Base-by-base conservation (phyloP, 768 basidiomycete genomes). In the Mycena epipterygia region DNA sequence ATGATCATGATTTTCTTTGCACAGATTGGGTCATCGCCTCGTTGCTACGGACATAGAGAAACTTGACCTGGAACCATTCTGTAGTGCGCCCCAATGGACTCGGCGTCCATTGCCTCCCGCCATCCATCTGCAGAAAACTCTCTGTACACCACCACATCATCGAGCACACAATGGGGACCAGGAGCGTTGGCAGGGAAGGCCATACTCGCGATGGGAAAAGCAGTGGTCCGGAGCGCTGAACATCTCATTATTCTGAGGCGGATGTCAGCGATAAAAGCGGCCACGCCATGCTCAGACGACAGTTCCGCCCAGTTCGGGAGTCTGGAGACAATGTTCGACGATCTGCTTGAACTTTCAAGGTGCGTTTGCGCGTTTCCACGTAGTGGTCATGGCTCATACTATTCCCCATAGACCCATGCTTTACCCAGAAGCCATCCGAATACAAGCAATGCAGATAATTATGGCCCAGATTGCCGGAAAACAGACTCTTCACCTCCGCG, bases 91-190 rank as follows among this genome's bases (percentile, higher is more conserved):
- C n/a, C n/a, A n/a, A 49, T 53, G 32, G 32, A 53, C 32, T 9
- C 27, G 6, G 19, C 23, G 14, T 41, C 25, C 35, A 25, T 17
- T 3, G 0, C 55, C 37, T 57, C 37, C 8, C 37, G 13, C 13
- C 16, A 3, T 6, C 42, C 57, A 17, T 7, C 27, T 2, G 29
- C 57, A 6, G 7, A 5, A 16, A 62, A 35, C 51, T 64, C 62
- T 30, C 4, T 64, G 14, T 66, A 66, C 32, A 66, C 64, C 0
- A 58, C 56, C 2, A 56, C 64, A 25, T 66, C 64, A 21, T 66
- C 64, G 1, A 66, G 64, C 32, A 66, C 64, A 11, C 53, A 66
- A 29, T 66, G 64, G 64, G 64, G 64, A 1, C 64, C 64, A 0
- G 64, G 64, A 46, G 55, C 64, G 9, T 2, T 66, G 14, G 30